phyloP scores from a whole-genome alignment of 169 alveolate species.

The Plasmodium vivax region DNA sequence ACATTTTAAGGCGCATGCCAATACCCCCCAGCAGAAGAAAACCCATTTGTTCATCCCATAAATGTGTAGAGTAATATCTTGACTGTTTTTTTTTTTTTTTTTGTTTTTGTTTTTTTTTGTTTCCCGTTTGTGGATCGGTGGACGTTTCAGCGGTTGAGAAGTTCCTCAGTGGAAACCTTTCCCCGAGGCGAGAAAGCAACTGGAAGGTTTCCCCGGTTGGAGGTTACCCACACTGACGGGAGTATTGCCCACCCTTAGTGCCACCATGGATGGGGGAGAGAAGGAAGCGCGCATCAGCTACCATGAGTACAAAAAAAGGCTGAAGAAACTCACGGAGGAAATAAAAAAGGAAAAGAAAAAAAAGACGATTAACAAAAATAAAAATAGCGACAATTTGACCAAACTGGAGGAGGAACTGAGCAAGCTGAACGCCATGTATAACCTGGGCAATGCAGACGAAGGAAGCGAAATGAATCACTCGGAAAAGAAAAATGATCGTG shows the following conservation, averaged over 20 bases:
- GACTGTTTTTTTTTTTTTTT: neutral
- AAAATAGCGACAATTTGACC: conserved; percentile 24
- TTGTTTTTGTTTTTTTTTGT: neutral
- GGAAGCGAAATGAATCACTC: neutral
- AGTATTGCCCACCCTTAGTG: too few relatives aligned
- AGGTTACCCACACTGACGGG: too few relatives aligned
- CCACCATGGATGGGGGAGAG: conserved; percentile 9
- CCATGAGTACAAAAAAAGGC: conserved; percentile 45
- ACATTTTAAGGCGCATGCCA: neutral
- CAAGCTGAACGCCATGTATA: conserved; percentile 26
- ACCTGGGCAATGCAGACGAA: neutral
- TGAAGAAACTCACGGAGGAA: conserved; percentile 65
- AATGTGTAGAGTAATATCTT: neutral
- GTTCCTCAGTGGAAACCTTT: neutral
- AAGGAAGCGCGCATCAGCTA: conserved; percentile 9
- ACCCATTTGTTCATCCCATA: neutral
- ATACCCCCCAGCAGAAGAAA: neutral
- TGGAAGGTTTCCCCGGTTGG: neutral
- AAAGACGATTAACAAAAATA: conserved; percentile 46
- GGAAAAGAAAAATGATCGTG: neutral
- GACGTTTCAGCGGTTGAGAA: neutral
- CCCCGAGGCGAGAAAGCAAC: neutral
- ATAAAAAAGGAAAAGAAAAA: conserved; percentile 58
- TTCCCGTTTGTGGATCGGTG: neutral
- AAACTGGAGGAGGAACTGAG: conserved; percentile 56